Percentiles rank a stretch among this genome's conserved stretches.
These are phyloP conservation scores for Entomortierella chlamydospora DNA, from an alignment of 192 early-diverging fungal species.

Conservation along the genomic window DNA sequence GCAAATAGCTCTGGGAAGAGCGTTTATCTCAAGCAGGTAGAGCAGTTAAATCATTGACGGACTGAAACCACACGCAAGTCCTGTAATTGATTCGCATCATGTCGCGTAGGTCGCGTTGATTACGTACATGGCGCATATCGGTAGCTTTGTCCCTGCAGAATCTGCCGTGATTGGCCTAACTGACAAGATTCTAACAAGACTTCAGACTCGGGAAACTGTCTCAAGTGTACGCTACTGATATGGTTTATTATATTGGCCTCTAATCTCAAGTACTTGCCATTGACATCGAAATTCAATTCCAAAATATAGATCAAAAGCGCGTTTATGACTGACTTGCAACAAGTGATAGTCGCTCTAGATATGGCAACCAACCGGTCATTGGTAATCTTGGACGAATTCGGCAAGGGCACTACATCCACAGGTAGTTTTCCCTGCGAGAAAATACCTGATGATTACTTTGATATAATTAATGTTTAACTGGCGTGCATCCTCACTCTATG, in stretches of 20 bases:
- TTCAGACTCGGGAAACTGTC: constrained; percentile 77
- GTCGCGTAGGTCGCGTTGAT: constrained; percentile 74
- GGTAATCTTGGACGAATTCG: constrained; percentile 85
- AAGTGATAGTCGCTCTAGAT: constrained; percentile 64
- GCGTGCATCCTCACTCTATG: neutral
- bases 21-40: constrained; percentile 76
- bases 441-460: neutral
- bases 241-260: neutral
- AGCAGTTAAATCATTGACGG: too few relatives aligned
- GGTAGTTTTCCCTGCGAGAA: constrained; percentile 36
- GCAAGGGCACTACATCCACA: constrained; percentile 76
- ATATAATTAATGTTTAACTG: neutral
- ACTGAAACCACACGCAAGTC: too few relatives aligned
- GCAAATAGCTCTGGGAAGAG: constrained; percentile 90
- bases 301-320: constrained; percentile 69
- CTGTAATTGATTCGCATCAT: too few relatives aligned
- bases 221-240: constrained; percentile 58
- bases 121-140: constrained; percentile 90
- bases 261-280: too few relatives aligned
- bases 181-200: constrained; percentile 81
- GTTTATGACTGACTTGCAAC: constrained; percentile 79
- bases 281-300: neutral
- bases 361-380: constrained; percentile 66
- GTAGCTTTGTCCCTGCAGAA: constrained; percentile 88
- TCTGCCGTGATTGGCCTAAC: constrained; percentile 77